phyloP scores from a whole-genome alignment of 176 grass and related monocot species.

The Oryza australiensis region DNA sequence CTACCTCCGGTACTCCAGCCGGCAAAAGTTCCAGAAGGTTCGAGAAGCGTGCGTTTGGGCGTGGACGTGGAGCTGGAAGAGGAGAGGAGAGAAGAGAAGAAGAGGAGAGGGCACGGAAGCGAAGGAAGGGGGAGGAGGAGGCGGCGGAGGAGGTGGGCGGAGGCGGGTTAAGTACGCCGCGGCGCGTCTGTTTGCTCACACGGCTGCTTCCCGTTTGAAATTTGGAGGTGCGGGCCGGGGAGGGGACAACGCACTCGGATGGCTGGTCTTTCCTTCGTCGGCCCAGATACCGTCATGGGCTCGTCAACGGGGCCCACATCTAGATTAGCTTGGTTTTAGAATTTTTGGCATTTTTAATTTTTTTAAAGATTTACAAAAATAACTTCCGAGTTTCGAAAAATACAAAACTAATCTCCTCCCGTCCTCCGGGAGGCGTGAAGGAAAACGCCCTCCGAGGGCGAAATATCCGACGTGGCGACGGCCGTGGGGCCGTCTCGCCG shows the following conservation, averaged over 20 bases:
- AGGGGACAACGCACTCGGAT: not conserved
- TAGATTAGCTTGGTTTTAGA: not conserved
- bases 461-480: too few relatives aligned
- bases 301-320: not conserved
- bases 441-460: too few relatives aligned
- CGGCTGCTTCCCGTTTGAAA: constrained; percentile 16
- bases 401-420: too few relatives aligned
- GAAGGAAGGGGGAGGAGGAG: not conserved
- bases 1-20: not conserved
- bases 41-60: not conserved
- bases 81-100: not conserved
- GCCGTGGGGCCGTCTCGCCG: too few relatives aligned
- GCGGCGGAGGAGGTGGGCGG: not conserved
- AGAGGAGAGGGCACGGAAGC: not conserved
- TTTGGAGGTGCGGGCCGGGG: constrained; percentile 1
- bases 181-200: not conserved
- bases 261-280: not conserved
- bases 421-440: too few relatives aligned
- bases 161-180: not conserved
- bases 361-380: too few relatives aligned
- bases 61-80: not conserved
- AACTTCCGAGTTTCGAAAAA: too few relatives aligned
- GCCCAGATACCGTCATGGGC: not conserved
- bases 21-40: constrained; percentile 2
- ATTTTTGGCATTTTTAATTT: too few relatives aligned